These are phyloP conservation scores for Ophiostoma sp. DNA, from an alignment of 2,329 filamentous ascomycete species.

Conservation along the genomic window DNA sequence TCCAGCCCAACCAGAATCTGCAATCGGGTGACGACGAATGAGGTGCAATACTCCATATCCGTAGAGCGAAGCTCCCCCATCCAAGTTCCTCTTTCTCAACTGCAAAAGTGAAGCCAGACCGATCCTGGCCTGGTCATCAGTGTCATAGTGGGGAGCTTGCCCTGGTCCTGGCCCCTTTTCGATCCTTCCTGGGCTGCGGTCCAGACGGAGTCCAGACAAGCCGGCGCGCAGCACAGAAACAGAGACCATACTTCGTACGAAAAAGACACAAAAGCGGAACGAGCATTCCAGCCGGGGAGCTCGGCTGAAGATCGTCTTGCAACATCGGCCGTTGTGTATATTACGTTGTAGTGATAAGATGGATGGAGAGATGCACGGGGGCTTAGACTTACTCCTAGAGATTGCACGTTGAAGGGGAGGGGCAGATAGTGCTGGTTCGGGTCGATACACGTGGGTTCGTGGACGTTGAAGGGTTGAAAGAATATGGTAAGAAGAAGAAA, in stretches of 20 bases:
- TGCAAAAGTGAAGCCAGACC: conserved; percentile 3
- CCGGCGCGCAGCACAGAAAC: no score
- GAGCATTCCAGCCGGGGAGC: conserved; percentile 5
- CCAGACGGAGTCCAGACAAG: neutral
- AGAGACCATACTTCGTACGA: no score
- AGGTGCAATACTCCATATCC: neutral
- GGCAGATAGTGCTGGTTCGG: neutral
- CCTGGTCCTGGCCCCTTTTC: conserved; percentile 4
- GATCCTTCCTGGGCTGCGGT: neutral
- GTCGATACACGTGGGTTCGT: neutral
- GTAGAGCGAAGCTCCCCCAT: conserved; percentile 5
- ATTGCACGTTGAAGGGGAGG: neutral
- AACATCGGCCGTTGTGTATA: neutral
- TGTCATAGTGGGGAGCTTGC: neutral
- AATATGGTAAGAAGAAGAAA: neutral
- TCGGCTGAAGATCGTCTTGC: neutral
- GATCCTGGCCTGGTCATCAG: neutral
- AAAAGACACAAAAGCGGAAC: neutral
- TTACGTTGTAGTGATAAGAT: neutral
- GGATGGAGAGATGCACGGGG: neutral
- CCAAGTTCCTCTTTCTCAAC: neutral
- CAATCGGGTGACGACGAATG: conserved; percentile 10
- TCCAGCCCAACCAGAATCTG: neutral
- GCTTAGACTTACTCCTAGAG: neutral
- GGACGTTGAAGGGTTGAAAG: neutral